Percentiles rank a stretch among this genome's conserved stretches.
These are phyloP conservation scores for Massospora cicadina DNA, from an alignment of 371 early-diverging fungal genomes.

Conservation along the genomic window DNA sequence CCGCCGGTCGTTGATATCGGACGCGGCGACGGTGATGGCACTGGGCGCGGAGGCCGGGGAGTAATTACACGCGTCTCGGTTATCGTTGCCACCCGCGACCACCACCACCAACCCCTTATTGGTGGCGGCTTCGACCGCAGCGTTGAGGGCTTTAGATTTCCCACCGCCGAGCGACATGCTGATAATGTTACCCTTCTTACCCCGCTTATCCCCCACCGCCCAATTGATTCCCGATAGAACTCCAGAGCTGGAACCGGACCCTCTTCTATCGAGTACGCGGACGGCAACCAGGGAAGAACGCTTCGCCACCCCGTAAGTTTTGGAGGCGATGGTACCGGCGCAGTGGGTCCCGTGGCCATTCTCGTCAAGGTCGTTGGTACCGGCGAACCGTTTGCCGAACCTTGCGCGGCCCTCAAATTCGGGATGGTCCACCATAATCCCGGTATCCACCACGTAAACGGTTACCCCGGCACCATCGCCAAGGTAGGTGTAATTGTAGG, in stretches of 20 bases:
- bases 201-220: constrained; percentile 13
- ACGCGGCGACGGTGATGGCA: constrained; percentile 78
- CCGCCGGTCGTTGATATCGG: constrained; percentile 34
- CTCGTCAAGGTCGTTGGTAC: constrained; percentile 40
- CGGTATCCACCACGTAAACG: constrained; percentile 42
- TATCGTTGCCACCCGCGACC: constrained; percentile 76
- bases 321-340: constrained; percentile 41
- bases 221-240: constrained; percentile 15
- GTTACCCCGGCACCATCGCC: constrained; percentile 29
- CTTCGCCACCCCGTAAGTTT: constrained; percentile 54
- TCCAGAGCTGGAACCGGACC: constrained; percentile 13
- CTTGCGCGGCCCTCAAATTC: constrained; percentile 79
- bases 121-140: constrained; percentile 41
- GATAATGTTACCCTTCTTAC: constrained; percentile 19
- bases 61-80: constrained; percentile 52
- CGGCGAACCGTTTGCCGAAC: constrained; percentile 55
- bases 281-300: constrained; percentile 32
- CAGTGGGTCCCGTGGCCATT: constrained; percentile 79
- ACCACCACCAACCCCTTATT: constrained; percentile 26
- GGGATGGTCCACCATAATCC: constrained; percentile 52
- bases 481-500: constrained; percentile 23
- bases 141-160: constrained; percentile 36
- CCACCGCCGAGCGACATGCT: constrained; percentile 58
- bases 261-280: constrained; percentile 27
- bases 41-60: constrained; percentile 57